phyloP scores from a whole-genome alignment of 139 green algal species.

The Chlamydomonas sphaeroides region DNA sequence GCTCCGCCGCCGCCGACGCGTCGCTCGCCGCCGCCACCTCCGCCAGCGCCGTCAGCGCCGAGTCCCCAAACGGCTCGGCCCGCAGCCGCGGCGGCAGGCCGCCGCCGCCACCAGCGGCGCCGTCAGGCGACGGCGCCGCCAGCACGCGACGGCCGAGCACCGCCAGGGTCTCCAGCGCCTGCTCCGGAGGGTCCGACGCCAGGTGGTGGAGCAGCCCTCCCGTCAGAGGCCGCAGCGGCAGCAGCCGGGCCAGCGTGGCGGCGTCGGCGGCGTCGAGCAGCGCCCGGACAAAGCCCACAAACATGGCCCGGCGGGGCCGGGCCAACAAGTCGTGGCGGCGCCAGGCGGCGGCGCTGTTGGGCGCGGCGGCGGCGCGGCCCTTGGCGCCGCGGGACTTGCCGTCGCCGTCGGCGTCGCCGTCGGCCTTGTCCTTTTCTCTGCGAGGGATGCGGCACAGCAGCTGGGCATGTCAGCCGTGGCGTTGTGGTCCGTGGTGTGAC shows the following conservation, averaged over 20 bases:
- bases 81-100: conserved; percentile 47
- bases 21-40: conserved; percentile 40
- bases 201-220: conserved; percentile 66
- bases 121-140: conserved; percentile 51
- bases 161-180: background rate
- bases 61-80: conserved; percentile 61
- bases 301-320: conserved; percentile 63
- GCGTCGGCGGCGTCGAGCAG: conserved; percentile 43
- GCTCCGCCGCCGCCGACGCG: background rate
- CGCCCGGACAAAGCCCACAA: conserved; percentile 52
- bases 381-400: too few relatives aligned
- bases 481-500: too few relatives aligned
- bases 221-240: conserved; percentile 57
- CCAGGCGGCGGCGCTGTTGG: conserved; percentile 41
- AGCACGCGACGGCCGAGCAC: conserved; percentile 34
- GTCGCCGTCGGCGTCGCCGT: too few relatives aligned
- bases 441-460: too few relatives aligned
- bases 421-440: too few relatives aligned
- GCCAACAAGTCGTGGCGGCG: conserved; percentile 46
- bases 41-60: conserved; percentile 59
- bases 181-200: conserved; percentile 55
- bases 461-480: too few relatives aligned
- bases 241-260: conserved; percentile 59
- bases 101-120: conserved; percentile 32
- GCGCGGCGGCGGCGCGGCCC: background rate